Conservation (phyloP, 2,329 filamentous ascomycete species). For the Alternaria novae-zelandiae region DNA sequence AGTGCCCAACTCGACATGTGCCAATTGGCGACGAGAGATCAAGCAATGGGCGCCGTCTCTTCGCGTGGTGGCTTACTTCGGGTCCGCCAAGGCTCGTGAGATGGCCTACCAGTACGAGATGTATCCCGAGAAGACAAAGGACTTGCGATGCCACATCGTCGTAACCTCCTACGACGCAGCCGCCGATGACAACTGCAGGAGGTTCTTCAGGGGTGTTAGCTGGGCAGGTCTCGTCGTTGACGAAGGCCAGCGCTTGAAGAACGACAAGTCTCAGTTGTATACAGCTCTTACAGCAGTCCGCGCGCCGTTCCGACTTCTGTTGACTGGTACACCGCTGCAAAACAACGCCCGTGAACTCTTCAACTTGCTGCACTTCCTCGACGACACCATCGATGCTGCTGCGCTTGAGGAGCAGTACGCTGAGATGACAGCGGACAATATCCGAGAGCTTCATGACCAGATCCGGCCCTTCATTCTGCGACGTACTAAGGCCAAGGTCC, state of each 20-base stretch:
- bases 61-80: constrained; percentile 91
- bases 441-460: constrained; percentile 79
- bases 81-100: constrained; percentile 74
- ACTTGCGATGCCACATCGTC: constrained; percentile 86
- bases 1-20: constrained; percentile 91
- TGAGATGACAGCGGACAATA: constrained; percentile 81
- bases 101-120: constrained; percentile 84
- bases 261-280: constrained; percentile 85
- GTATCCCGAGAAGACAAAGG: constrained; percentile 69
- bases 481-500: constrained; percentile 86
- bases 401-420: constrained; percentile 76
- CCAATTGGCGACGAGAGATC: constrained; percentile 97
- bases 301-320: constrained; percentile 81
- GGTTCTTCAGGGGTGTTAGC: constrained; percentile 71
- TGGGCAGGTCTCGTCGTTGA: constrained; percentile 93
- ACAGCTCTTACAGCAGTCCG: constrained; percentile 73
- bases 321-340: constrained; percentile 90
- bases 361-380: constrained; percentile 94
- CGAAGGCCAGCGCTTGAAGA: constrained; percentile 94
- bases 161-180: constrained; percentile 95
- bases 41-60: constrained; percentile 89
- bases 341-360: constrained; percentile 96
- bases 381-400: constrained; percentile 72
- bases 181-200: constrained; percentile 71
- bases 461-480: constrained; percentile 76